Percentiles rank a stretch among this genome's conserved stretches.
Conservation (phyloP, 164 flowering plant genomes). For the Cinnamomum chago region DNA sequence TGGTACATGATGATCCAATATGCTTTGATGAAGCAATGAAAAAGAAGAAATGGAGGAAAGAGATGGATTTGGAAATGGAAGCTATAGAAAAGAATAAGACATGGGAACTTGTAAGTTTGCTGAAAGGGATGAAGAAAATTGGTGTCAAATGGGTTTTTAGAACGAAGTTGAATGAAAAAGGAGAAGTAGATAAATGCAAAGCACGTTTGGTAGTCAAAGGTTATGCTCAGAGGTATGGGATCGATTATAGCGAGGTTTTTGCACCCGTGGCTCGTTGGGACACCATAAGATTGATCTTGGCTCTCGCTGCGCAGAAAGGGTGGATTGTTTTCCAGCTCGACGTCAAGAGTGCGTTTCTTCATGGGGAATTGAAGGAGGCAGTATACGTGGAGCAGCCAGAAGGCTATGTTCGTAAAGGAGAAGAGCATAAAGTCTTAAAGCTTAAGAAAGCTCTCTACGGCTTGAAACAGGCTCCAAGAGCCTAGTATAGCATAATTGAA, state of each 20-base stretch:
- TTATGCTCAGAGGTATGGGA: neutral
- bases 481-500: too few species aligned
- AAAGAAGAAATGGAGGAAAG: neutral
- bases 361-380: too few species aligned
- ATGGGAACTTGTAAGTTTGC: neutral
- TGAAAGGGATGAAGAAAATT: neutral
- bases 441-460: too few species aligned
- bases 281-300: too few species aligned
- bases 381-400: too few species aligned
- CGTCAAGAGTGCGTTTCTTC: too few species aligned
- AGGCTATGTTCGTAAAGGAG: too few species aligned
- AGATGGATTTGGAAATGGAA: neutral
- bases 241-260: neutral
- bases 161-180: neutral
- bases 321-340: too few species aligned
- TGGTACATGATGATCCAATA: neutral
- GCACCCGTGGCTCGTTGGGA: neutral
- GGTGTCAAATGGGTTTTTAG: neutral
- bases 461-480: too few species aligned
- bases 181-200: neutral
- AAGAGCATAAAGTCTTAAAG: too few species aligned
- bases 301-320: too few species aligned
- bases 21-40: neutral
- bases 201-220: neutral
- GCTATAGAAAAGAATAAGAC: neutral